Base-by-base conservation (phyloP, 1,139 yeast species). In the Taphrina pruni region DNA sequence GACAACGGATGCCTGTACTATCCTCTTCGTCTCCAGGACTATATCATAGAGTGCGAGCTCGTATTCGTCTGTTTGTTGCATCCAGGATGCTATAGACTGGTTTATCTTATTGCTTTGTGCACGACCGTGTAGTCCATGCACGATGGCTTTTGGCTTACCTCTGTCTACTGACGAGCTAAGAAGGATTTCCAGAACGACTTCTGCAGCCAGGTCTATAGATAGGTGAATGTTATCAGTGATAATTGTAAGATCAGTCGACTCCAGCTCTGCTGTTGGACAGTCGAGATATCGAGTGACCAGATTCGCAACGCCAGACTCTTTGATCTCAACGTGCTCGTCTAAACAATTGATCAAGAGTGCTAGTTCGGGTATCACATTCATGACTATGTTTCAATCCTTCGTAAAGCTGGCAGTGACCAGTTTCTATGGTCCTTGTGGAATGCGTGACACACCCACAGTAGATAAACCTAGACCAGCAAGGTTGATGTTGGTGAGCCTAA, bases 331-430 rank as follows among this genome's bases (percentile, higher is more conserved):
- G 17, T 14, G 20, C 6, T 45, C 48, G 20, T 45, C 48, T 14
- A 45, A 6, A 17, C 48, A 45, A n/a, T 45, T 45, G 17, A n/a
- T 45, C 48, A 45, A n/a, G n/a, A 45, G 48, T 45, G 48, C 48
- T 45, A 45, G 5, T 8, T 45, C 48, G n/a, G 48, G 48, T 12
- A 45, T n/a, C 8, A 45, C 48, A n/a, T 45, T 45, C 48, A 45
- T 45, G 11, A 11, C 14, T 9, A 39, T 39, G 32, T 26, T 26
- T 26, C 32, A 26, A 26, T 26, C 32, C 4, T 26, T 26, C 32
- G 32, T 26, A 26, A 26, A 26, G 32, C 32, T 26, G 4, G 4
- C 32, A 26, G 32, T 26, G 32, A 26, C 32, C 32, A 26, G 32
- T 26, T 26, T 26, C 32, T 26, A 4, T 26, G 32, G 32, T 26